Evolutionary conservation across 345 rosid species (phyloP).

Genomic region (Erysimum cheiranthoides): DNA sequence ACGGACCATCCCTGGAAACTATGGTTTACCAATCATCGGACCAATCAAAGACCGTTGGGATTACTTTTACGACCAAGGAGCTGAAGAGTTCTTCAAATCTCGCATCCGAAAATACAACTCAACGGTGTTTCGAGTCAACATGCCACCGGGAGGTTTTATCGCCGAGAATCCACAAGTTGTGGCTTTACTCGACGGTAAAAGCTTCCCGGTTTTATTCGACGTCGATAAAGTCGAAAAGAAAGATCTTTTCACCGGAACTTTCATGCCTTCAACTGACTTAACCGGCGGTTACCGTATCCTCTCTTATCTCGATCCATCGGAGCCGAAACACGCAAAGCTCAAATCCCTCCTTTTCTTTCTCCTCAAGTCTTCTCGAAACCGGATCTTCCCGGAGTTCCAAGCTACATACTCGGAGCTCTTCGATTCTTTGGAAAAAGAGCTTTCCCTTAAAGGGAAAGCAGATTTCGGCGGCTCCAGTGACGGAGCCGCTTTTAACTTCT

Average conservation of each 20-base stretch:
- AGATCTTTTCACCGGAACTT: slow-evolving; percentile 89
- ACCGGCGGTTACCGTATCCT: slow-evolving; percentile 87
- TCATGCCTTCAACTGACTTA: slow-evolving; percentile 79
- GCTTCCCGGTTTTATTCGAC: slow-evolving; percentile 87
- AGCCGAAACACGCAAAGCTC: slow-evolving; percentile 74
- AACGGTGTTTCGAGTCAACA: slow-evolving; percentile 69
- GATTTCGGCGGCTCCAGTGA: slow-evolving; percentile 56
- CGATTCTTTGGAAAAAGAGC: slow-evolving; percentile 58
- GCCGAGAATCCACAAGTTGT: slow-evolving; percentile 67
- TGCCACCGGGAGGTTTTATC: slow-evolving; percentile 88
- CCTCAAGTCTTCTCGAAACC: slow-evolving; percentile 59
- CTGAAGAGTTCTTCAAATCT: slow-evolving; percentile 76
- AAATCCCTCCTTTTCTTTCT: slow-evolving; percentile 70
- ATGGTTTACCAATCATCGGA: slow-evolving; percentile 79
- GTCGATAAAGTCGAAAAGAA: slow-evolving; percentile 78
- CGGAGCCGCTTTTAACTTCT: slow-evolving; percentile 73
- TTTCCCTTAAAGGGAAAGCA: slow-evolving; percentile 68
- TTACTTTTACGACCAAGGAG: slow-evolving; percentile 74
- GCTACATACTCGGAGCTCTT: slow-evolving; percentile 58
- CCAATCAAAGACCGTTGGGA: slow-evolving; percentile 77
- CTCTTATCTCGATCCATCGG: slow-evolving; percentile 88
- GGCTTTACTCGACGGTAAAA: slow-evolving; percentile 85
- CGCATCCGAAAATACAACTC: slow-evolving; percentile 69
- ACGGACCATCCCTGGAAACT: slow-evolving; percentile 69
- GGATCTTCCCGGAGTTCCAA: slow-evolving; percentile 77